A percentile compares a stretch with the other conserved stretches of the same genome.
Evolutionary conservation across 768 basidiomycete species (phyloP).

Genomic region (Pilatotrama ljubarskyi): DNA sequence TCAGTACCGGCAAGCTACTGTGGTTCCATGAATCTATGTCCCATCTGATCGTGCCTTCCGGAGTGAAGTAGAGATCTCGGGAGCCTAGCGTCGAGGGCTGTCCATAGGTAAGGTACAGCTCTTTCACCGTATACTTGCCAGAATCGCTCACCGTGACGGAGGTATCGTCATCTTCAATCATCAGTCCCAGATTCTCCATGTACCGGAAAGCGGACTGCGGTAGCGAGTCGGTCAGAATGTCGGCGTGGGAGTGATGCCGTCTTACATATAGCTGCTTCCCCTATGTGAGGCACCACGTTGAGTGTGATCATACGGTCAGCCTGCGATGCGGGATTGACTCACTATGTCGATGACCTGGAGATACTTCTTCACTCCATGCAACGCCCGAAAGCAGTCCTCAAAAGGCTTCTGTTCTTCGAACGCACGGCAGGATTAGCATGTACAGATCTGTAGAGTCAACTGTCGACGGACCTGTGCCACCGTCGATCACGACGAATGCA

Average conservation of each 20-base stretch:
- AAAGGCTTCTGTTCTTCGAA: neutral
- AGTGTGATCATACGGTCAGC: neutral
- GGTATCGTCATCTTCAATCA: too few species aligned
- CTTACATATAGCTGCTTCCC: neutral
- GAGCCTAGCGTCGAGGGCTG: neutral
- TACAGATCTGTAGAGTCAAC: neutral
- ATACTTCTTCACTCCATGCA: constrained; percentile 1
- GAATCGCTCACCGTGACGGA: neutral
- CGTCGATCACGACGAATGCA: neutral
- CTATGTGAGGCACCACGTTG: neutral
- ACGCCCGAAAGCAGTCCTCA: neutral
- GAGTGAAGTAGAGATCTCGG: neutral
- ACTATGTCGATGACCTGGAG: neutral
- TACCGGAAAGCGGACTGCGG: neutral
- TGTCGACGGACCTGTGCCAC: neutral
- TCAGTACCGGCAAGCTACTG: neutral
- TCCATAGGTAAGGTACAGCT: neutral
- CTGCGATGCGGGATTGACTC: neutral
- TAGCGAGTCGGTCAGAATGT: neutral
- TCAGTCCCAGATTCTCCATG: neutral
- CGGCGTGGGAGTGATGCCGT: neutral
- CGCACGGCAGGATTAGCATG: neutral
- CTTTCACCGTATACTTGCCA: too few species aligned
- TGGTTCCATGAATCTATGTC: neutral
- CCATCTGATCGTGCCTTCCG: constrained; percentile 2